Evolutionary conservation across 441 rosid species (phyloP), one percentile per base, ranked within the genome.

Genomic region (Capsella rubella): DNA sequence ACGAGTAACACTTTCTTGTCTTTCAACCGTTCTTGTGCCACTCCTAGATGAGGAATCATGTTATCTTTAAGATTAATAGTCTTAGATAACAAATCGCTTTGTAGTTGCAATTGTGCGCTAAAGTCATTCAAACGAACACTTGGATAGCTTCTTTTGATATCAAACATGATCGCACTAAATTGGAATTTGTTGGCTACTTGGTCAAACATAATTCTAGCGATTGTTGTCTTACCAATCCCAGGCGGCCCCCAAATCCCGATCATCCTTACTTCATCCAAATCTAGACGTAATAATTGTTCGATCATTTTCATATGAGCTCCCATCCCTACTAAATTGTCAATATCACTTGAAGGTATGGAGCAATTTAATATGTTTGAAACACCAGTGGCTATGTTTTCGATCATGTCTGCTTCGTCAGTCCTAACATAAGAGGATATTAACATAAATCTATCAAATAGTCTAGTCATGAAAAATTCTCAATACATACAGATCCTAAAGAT

Each of bases 211-310:
- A 18, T 0, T 18, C 64, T 59, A 0, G 64, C 47, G 0, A 59
- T 59, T 6, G 64, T 59, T 4, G 3, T 59, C 49, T 59, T 39
- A 6, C 64, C 64, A 21, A 59, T 39, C 31, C 64, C 64, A 39
- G 64, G 16, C 1, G 11, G 64, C 0, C 64, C 64, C 64, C 47
- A 59, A 18, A 59, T 59, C 16, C 64, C 64, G 5, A 58, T 18
- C 46, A 58, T 58, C 46, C 47, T 37, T 12, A 58, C 64, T 11
- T 58, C 46, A 58, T 58, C 11, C 10, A 0, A 59, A 37, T 37
- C 64, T 37, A 59, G 32, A 11, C 47, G 0, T 21, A 59, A 59
- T 6, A 59, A 12, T 0, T 0, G 0, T 37, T 18, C 8, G 11
- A 35, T 37, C 5, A 0, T 12, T 21, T 39, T 2, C 16, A 59